Base-by-base conservation (phyloP, 176 grass and related monocot genomes). In the Triticum dicoccoides region DNA sequence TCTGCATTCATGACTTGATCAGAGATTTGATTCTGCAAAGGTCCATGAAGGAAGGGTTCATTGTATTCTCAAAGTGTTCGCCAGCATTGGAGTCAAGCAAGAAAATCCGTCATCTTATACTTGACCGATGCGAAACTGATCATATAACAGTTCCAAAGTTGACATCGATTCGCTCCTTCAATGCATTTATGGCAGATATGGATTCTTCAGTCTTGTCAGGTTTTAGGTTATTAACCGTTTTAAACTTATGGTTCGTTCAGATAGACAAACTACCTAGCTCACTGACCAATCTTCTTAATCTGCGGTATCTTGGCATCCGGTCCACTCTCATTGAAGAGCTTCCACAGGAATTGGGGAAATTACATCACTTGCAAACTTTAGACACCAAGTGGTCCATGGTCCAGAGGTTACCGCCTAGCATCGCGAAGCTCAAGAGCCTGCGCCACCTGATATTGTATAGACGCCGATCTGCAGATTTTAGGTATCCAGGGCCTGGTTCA, bases 331-430 rank as follows among this genome's bases (percentile, higher is more conserved):
- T 90, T 12, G n/a, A 59, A 74, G 73, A 87, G 25, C 84, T 90
- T 47, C 84, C 89, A 20, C 6, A 21, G 27, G 73, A 86, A 2
- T 59, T 93, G 77, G 91, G 85, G 5, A 20, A 29, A 9, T 45
- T 90, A 35, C 73, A 13, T 38, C 74, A 93, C 39, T 70, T 93
- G 30, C 87, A 93, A 79, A 93, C 85, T 30, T 80, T 93, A 81
- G 91, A 93, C 21, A 6, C 88, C 9, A 76, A 87, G 42, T 82
- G 73, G 59, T 85, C 77, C 58, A 84, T 23, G 69, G 77, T 90
- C 21, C 65, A 88, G n/a, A 84, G 69, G 3, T 73, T 93, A 20
- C 88, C 91, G 14, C 5, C 20, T 3, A 87, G 85, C 38, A 82
- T 90, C 56, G 39, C n/a, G 33, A 82, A 88, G 44, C 88, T 93